Percentiles rank a stretch among this genome's conserved stretches.
phyloP scores from a whole-genome alignment of 441 rosid genomes.

The Eruca vesicaria region DNA sequence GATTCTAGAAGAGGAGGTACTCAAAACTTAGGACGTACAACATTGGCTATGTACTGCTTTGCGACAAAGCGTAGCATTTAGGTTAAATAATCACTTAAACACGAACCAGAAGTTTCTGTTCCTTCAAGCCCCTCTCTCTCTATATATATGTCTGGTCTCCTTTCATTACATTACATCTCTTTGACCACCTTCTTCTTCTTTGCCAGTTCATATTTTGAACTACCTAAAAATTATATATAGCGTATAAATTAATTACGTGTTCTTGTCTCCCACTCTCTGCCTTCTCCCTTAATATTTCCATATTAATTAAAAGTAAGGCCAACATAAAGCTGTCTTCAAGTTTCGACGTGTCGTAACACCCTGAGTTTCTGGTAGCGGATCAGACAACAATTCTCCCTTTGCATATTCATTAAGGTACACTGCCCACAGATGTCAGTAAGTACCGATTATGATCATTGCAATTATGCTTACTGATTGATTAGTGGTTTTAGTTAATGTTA shows the following conservation, averaged over 20 bases:
- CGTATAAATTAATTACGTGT: conserved; percentile 22
- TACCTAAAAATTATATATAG: background rate
- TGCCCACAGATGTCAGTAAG: background rate
- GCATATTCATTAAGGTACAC: conserved; percentile 27
- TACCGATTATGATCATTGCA: background rate
- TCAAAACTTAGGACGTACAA: conserved; percentile 37
- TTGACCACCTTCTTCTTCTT: conserved; percentile 4
- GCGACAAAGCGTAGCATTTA: conserved; percentile 35
- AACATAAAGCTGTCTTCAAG: conserved; percentile 9
- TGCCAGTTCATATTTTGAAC: background rate
- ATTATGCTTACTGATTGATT: background rate
- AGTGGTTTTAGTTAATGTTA: conserved; percentile 2
- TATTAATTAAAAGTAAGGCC: background rate
- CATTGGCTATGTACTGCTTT: conserved; percentile 32
- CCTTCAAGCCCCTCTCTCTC: conserved; percentile 1
- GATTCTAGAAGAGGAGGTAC: conserved; percentile 36
- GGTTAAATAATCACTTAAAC: conserved; percentile 5
- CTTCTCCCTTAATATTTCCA: background rate
- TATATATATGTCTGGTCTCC: conserved; percentile 10
- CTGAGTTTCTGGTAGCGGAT: conserved; percentile 30
- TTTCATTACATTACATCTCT: conserved; percentile 10
- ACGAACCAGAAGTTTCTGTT: conserved; percentile 20
- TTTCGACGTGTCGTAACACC: conserved; percentile 22
- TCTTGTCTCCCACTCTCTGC: conserved; percentile 32
- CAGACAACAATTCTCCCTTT: conserved; percentile 30